Base-by-base conservation (phyloP, 2,329 filamentous ascomycete species). In the Epichloe bromicola region DNA sequence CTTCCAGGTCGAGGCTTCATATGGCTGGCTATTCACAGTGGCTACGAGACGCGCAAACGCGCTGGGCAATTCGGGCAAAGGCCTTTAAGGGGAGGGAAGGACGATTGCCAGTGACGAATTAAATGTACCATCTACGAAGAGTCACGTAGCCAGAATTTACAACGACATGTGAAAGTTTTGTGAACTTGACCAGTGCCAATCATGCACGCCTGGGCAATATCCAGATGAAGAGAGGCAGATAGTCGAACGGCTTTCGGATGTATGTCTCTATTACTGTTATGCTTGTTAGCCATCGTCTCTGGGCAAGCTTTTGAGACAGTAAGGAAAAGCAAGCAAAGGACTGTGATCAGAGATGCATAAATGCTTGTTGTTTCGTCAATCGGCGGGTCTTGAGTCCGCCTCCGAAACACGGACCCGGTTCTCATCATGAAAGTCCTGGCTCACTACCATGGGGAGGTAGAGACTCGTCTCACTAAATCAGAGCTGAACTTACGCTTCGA, bases 401-500 rank as follows among this genome's bases (percentile, higher is more conserved):
- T 91, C 85, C 80, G 87, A 82, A 91, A 93, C 86, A 91, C 86
- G 86, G 87, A 91, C 87, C 85, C 83, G 76, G 76, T 78, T 85
- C 77, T 90, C 86, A 89, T 90, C 86, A 69, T 59, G 53, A 52
- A 60, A 51, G 42, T 41, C 47, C 44, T 51, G 44, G 43, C 38
- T 47, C 38, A 23, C 23, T 42, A 37, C 48, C 43, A 39, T 43
- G 7, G 23, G 26, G 8, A 14, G 20, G 14, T 23, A 46, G 14
- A 47, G 20, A 15, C 20, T 17, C 14, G 19, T 40, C 11, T 19
- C 12, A 11, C 26, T 6, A 6, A 8, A 43, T 37, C 15, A 14
- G 20, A 44, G 15, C n/a, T 40, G 46, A 23, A 53, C 52, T 53
- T 51, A 51, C 49, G 30, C 43, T 40, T 17, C 15, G n/a, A 23